Percentiles rank a stretch among this genome's conserved stretches.
These are phyloP conservation scores for Pachysolen tannophilus DNA, from an alignment of 805 yeast species.

Conservation along the genomic window DNA sequence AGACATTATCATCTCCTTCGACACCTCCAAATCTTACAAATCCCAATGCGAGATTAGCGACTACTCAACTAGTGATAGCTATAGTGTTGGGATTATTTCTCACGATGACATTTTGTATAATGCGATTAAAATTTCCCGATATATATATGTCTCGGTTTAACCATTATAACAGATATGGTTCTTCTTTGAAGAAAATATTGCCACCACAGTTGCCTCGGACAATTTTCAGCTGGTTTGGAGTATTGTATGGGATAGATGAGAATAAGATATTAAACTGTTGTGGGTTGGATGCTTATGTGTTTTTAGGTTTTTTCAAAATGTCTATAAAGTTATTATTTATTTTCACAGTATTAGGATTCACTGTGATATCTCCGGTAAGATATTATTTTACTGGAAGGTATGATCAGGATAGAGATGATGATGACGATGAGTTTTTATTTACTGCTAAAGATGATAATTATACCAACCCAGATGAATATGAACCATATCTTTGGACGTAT, in stretches of 20 bases:
- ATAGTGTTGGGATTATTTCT: constrained; percentile 59
- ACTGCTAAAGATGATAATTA: constrained; percentile 1
- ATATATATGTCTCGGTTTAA: constrained; percentile 75
- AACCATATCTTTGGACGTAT: constrained; percentile 38
- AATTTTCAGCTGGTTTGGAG: constrained; percentile 76
- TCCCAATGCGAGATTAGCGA: constrained; percentile 46
- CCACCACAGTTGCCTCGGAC: constrained; percentile 26
- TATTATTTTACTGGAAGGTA: constrained; percentile 75
- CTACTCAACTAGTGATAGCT: constrained; percentile 73
- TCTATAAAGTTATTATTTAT: constrained; percentile 60
- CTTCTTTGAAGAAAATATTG: too few species aligned
- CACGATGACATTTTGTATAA: constrained; percentile 56
- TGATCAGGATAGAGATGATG: constrained; percentile 45
- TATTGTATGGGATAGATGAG: constrained; percentile 58
- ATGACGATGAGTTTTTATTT: not conserved
- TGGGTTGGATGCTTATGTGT: constrained; percentile 92
- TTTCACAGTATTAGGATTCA: constrained; percentile 62
- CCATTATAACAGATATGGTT: constrained; percentile 34
- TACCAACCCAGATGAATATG: constrained; percentile 2
- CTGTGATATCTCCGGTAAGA: constrained; percentile 77
- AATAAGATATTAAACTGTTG: constrained; percentile 78
- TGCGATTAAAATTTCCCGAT: constrained; percentile 70
- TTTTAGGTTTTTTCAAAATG: constrained; percentile 84
- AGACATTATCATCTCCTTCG: too few species aligned
- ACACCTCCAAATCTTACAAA: too few species aligned